phyloP scores from a whole-genome alignment of 2,329 filamentous ascomycete species.

The Calonectria naviculata region DNA sequence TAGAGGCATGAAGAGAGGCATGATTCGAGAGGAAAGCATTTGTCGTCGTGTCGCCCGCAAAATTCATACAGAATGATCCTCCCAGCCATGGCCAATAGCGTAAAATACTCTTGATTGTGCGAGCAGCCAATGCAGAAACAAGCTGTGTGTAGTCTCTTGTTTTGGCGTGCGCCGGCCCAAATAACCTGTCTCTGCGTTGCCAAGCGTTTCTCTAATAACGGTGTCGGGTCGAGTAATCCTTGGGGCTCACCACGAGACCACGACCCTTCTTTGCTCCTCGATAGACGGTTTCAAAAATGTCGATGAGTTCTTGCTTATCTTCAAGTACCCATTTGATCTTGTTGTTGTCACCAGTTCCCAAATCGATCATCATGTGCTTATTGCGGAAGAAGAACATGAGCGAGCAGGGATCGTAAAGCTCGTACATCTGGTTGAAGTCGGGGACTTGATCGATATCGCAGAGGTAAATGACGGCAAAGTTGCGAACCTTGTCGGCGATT shows the following conservation, averaged over 20 bases:
- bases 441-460: slow-evolving; percentile 93
- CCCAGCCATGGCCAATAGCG: neutral
- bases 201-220: slow-evolving; percentile 31
- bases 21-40: neutral
- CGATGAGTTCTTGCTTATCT: slow-evolving; percentile 98
- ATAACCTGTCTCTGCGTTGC: neutral
- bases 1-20: neutral
- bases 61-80: neutral
- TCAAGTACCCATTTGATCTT: slow-evolving; percentile 95
- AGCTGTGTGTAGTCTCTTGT: neutral
- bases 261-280: slow-evolving; percentile 98
- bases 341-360: slow-evolving; percentile 98
- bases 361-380: slow-evolving; percentile 99
- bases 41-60: neutral
- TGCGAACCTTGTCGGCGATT: slow-evolving; percentile 93
- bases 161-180: neutral
- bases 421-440: slow-evolving; percentile 97
- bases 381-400: slow-evolving; percentile 98
- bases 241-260: slow-evolving; percentile 95
- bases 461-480: slow-evolving; percentile 91
- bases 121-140: neutral
- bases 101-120: neutral
- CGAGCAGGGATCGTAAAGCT: slow-evolving; percentile 90
- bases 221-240: slow-evolving; percentile 61
- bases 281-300: slow-evolving; percentile 98